Evolutionary conservation across 2,329 filamentous ascomycete genomes (phyloP).

Genomic region (Pestalotiopsis sp.): DNA sequence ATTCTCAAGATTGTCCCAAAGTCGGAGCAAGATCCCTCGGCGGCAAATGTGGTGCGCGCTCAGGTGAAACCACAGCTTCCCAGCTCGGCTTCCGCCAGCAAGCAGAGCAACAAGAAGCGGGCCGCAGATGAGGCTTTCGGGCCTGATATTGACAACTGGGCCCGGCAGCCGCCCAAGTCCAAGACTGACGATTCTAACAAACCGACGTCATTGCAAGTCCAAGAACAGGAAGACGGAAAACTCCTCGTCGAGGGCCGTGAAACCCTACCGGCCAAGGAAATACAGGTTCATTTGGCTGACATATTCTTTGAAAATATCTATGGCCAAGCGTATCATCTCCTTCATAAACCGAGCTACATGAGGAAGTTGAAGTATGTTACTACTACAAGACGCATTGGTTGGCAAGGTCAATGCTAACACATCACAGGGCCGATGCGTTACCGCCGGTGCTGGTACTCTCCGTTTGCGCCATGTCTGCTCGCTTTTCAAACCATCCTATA

Average conservation of each 20-base stretch:
- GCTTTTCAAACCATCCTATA: slow-evolving; percentile 88
- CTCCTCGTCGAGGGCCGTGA: slow-evolving; percentile 82
- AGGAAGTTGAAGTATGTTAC: slow-evolving; percentile 69
- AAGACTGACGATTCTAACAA: slow-evolving; percentile 49
- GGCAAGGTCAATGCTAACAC: slow-evolving; percentile 24
- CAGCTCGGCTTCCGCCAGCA: slow-evolving; percentile 51
- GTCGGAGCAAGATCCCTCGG: slow-evolving; percentile 69
- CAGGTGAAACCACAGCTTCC: slow-evolving; percentile 80
- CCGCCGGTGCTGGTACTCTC: slow-evolving; percentile 92
- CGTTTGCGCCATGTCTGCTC: slow-evolving; percentile 91
- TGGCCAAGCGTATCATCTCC: slow-evolving; percentile 89
- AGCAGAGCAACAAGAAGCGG: slow-evolving; percentile 74
- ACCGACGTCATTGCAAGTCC: slow-evolving; percentile 57
- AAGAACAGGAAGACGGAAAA: slow-evolving; percentile 73
- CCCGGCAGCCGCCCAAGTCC: slow-evolving; percentile 58
- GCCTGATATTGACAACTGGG: slow-evolving; percentile 80
- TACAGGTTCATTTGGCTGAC: slow-evolving; percentile 91
- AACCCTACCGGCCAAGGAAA: slow-evolving; percentile 78
- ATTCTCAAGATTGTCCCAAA: slow-evolving; percentile 96
- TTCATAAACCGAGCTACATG: slow-evolving; percentile 98
- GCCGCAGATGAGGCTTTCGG: slow-evolving; percentile 86
- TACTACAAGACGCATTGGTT: slow-evolving; percentile 14
- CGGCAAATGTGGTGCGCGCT: slow-evolving; percentile 72
- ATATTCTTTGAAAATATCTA: slow-evolving; percentile 97
- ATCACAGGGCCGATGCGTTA: slow-evolving; percentile 68